These are phyloP conservation scores for Candida sanyaensis DNA, from an alignment of 1,139 yeast species.

Conservation along the genomic window DNA sequence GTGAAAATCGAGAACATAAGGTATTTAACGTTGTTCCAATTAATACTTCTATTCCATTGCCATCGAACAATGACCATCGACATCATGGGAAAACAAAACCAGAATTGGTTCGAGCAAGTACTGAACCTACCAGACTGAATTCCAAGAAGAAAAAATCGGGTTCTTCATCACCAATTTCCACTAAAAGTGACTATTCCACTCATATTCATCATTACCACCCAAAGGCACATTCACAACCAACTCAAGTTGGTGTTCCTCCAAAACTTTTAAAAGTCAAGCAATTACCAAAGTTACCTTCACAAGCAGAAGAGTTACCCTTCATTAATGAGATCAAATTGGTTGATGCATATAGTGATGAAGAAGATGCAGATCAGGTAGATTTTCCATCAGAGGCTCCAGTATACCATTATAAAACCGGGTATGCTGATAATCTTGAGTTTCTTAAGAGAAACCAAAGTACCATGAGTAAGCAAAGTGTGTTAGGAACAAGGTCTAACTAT, in stretches of 20 bases:
- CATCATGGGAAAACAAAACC: conserved; percentile 4
- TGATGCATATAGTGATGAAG: conserved; percentile 13
- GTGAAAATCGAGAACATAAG: conserved; percentile 6
- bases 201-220: neutral
- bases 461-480: conserved; percentile 35
- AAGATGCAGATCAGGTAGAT: neutral
- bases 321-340: conserved; percentile 38
- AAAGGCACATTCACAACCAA: neutral
- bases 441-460: conserved; percentile 31
- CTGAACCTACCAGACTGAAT: conserved; percentile 12
- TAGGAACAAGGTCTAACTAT: conserved; percentile 45
- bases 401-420: conserved; percentile 1
- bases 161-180: conserved; percentile 3
- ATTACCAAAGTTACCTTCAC: conserved; percentile 18
- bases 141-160: conserved; percentile 3
- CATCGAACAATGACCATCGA: neutral
- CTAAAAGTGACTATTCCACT: neutral
- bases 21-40: neutral
- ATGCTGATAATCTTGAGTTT: conserved; percentile 1
- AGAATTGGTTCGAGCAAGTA: conserved; percentile 9
- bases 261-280: conserved; percentile 6
- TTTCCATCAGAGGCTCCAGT: conserved; percentile 4
- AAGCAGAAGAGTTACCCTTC: conserved; percentile 37
- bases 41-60: neutral
- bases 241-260: conserved; percentile 1